A percentile compares a stretch with the other conserved stretches of the same genome.
phyloP scores from a whole-genome alignment of 441 rosid species.

The Gossypium schwendimanii region DNA sequence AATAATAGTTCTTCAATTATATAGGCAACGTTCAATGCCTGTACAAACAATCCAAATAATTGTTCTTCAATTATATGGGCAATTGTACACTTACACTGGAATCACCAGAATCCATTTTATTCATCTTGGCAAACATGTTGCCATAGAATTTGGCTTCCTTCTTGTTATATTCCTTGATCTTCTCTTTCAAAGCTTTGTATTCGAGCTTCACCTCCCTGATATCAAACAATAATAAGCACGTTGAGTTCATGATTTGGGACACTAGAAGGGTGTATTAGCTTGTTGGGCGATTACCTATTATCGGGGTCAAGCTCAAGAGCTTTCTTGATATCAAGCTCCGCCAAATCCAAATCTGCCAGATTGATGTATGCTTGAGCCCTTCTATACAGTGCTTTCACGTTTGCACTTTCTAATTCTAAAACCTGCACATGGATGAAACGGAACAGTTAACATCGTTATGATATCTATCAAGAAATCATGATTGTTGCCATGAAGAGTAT shows the following conservation, averaged over 20 bases:
- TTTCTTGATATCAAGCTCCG: slow-evolving; percentile 73
- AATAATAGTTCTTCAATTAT: too few species aligned
- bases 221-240: not conserved
- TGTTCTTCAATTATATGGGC: not conserved
- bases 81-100: slow-evolving; percentile 20
- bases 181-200: slow-evolving; percentile 1
- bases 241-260: not conserved
- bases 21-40: too few species aligned
- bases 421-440: slow-evolving; percentile 35
- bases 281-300: slow-evolving; percentile 39
- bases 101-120: slow-evolving; percentile 31
- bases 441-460: not conserved
- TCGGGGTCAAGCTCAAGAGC: slow-evolving; percentile 85
- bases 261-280: not conserved
- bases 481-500: not conserved
- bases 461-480: not conserved
- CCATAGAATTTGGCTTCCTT: slow-evolving; percentile 81
- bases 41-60: not conserved
- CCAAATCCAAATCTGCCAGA: slow-evolving; percentile 64
- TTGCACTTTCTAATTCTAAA: slow-evolving; percentile 53
- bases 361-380: slow-evolving; percentile 77
- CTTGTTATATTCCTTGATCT: slow-evolving; percentile 3
- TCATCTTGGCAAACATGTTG: slow-evolving; percentile 85
- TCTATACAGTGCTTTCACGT: slow-evolving; percentile 79
- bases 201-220: slow-evolving; percentile 51